phyloP scores from a whole-genome alignment of 2,329 filamentous ascomycete species.

The Cercospora nicotianae region DNA sequence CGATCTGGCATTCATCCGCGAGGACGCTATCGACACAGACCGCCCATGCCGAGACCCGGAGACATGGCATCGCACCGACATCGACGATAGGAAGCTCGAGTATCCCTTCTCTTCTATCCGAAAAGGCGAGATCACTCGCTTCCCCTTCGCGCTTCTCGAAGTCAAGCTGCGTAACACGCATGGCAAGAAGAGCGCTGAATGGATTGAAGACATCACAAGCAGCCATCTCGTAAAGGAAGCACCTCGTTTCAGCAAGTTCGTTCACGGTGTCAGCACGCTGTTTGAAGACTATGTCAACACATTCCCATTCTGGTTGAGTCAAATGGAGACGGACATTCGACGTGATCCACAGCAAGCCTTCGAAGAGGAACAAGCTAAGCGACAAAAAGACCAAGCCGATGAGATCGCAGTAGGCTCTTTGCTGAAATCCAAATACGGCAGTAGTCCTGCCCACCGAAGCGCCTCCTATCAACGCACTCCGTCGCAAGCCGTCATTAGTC shows the following conservation, averaged over 20 bases:
- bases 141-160: slow-evolving; percentile 87
- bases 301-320: slow-evolving; percentile 92
- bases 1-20: slow-evolving; percentile 80
- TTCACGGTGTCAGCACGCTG: slow-evolving; percentile 85
- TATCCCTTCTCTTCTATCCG: slow-evolving; percentile 87
- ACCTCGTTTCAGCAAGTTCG: slow-evolving; percentile 93
- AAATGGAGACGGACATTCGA: slow-evolving; percentile 89
- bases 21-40: slow-evolving; percentile 71
- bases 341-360: slow-evolving; percentile 89
- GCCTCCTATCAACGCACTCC: slow-evolving; percentile 39
- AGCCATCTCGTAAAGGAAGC: slow-evolving; percentile 90
- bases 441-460: slow-evolving; percentile 37
- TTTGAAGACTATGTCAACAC: slow-evolving; percentile 95
- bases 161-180: slow-evolving; percentile 68
- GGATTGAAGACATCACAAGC: slow-evolving; percentile 87
- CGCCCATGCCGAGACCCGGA: slow-evolving; percentile 86
- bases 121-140: slow-evolving; percentile 85
- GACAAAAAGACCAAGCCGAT: slow-evolving; percentile 78
- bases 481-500: slow-evolving; percentile 66
- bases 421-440: slow-evolving; percentile 55
- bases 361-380: slow-evolving; percentile 83
- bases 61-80: slow-evolving; percentile 88
- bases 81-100: slow-evolving; percentile 77
- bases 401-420: slow-evolving; percentile 88
- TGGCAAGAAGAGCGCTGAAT: slow-evolving; percentile 70